Evolutionary conservation across 2,329 filamentous ascomycete genomes (phyloP).

Genomic region (Fusarium hostae): DNA sequence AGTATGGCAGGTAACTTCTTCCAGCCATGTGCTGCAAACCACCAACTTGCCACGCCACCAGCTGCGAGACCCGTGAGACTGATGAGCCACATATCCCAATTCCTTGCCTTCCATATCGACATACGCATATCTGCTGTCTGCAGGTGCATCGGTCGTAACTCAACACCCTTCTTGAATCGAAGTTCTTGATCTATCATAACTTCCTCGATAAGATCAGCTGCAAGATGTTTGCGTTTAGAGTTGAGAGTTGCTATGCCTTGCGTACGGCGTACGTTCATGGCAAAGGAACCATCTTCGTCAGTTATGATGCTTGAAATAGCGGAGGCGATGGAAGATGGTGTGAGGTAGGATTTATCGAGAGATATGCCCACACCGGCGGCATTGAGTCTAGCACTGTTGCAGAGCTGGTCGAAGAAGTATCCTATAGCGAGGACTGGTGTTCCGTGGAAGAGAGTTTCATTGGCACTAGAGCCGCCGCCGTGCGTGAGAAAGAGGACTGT

Average conservation of each 20-base stretch:
- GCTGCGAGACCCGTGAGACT: slow-evolving; percentile 26
- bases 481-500: slow-evolving; percentile 55
- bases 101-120: slow-evolving; percentile 52
- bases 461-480: slow-evolving; percentile 54
- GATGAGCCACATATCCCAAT: slow-evolving; percentile 52
- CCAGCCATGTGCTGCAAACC: slow-evolving; percentile 33
- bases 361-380: slow-evolving; percentile 49
- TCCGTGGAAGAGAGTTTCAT: slow-evolving; percentile 55
- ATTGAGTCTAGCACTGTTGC: slow-evolving; percentile 51
- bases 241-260: slow-evolving; percentile 53
- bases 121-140: slow-evolving; percentile 58
- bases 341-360: slow-evolving; percentile 53
- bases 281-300: slow-evolving; percentile 47
- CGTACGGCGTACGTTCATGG: slow-evolving; percentile 51
- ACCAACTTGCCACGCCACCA: slow-evolving; percentile 28
- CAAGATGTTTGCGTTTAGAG: slow-evolving; percentile 51
- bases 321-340: slow-evolving; percentile 45
- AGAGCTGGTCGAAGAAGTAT: slow-evolving; percentile 56
- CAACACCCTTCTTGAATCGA: slow-evolving; percentile 26
- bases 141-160: slow-evolving; percentile 53
- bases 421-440: slow-evolving; percentile 50
- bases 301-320: slow-evolving; percentile 44
- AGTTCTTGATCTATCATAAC: slow-evolving; percentile 52
- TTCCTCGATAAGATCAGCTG: slow-evolving; percentile 56
- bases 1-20: slow-evolving; percentile 25